Evolutionary conservation across 2,329 filamentous ascomycete genomes (phyloP), one percentile per base, ranked within the genome.

Genomic region (Penicillium digitatum): DNA sequence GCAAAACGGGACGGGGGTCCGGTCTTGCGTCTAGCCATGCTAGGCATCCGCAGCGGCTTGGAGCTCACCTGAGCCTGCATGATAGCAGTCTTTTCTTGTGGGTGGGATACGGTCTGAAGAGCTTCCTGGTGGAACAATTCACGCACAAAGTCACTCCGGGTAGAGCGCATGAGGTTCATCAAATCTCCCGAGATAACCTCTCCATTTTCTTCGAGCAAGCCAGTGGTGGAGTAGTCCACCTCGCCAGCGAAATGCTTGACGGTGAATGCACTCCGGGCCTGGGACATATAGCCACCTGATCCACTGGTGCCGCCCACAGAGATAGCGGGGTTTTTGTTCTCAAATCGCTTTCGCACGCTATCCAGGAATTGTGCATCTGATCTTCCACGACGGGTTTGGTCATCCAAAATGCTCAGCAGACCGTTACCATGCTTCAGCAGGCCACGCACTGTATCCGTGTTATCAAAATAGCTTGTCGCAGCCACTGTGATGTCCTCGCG

Each of bases 51-150:
- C 71, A 92, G 86, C 2, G 94, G 94, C 76, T 95, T 96, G 3
- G 93, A 97, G 76, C 91, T 95, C 63, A 99, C 90, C 44, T 92
- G 92, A 2, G 93, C 94, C 75, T 99, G 93, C 80, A 97, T 90
- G 58, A 99, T 92, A 0, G 94, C 90, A 0, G 85, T 87, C 66
- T 85, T 88, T 74, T 99, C 94, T 64, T 91, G 87, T 1, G 94
- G 94, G 69, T 99, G 94, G n/a, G 90, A 86, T 29, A 96, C 84
- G 8, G 92, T 96, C 70, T 95, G 90, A 38, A 99, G 77, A 11
- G 90, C 93, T 68, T 96, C 92, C 72, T 97, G 94, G n/a, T 92
- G 93, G 66, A 99, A 97, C 1, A 99, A 83, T 47, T 92, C 88
- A 31, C 87, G 81, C 16, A 99, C 86, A 64, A 99, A 99, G 38